Evolutionary conservation across 495 filamentous ascomycete species (phyloP), one percentile per base, ranked within the genome.

Genomic region (Neurospora sublineolata): DNA sequence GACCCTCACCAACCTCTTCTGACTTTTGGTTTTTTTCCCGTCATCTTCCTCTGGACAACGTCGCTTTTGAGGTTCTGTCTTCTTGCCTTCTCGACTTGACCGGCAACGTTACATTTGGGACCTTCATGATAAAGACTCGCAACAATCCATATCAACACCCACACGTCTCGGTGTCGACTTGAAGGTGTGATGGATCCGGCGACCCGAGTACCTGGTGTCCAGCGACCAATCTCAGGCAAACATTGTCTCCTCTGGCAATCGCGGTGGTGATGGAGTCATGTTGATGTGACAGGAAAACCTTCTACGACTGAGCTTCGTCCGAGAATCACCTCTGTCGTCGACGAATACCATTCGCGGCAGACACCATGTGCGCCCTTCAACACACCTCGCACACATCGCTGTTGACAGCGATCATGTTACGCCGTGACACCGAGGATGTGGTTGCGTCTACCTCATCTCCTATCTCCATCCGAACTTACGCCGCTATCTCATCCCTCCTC

Each of bases 91-190:
- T 68, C 70, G 42, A 67, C 33, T 40, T 69, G 37, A 74, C 68
- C 75, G 71, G 76, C 73, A 75, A 78, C 77, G 77, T 78, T 79
- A 76, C 76, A 78, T 76, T 33, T 67, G 41, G 4, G 3, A 64
- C 9, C 1, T 33, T 16, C 12, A 64, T 33, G 52, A 64, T 64
- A 18, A 64, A 36, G 52, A 64, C 27, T 64, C 52, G 52, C 52
- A 64, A 64, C 52, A 27, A 64, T 64, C 27, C 52, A 33, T 33
- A 64, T 30, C 52, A 64, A 36, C 27, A 64, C 52, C 27, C 23
- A 64, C 52, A 4, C 52, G 2, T 7, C 52, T 33, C 6, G 14
- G 1, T 64, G 30, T 33, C 30, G 6, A 64, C 9, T 30, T 16
- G 14, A 18, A 33, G 12, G 27, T 30, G 52, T 33, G 52, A 64